Percentiles rank a stretch among this genome's conserved stretches.
phyloP scores from a whole-genome alignment of 768 basidiomycete genomes.

The Tylopilus plumbeoviolaceoides region DNA sequence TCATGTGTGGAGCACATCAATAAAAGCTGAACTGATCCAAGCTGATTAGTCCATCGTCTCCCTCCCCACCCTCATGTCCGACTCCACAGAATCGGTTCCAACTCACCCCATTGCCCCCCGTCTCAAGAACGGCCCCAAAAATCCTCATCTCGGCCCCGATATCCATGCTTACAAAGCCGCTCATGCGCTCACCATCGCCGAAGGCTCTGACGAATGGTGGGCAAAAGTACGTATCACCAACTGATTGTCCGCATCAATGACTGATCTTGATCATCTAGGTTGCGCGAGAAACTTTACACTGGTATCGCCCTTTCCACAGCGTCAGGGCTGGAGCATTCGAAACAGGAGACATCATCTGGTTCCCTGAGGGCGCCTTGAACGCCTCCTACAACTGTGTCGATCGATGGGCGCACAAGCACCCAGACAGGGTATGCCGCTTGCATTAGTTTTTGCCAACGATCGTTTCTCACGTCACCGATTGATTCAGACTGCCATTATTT shows the following conservation, averaged over 20 bases:
- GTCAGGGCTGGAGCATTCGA: constrained; percentile 81
- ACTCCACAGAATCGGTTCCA: constrained; percentile 29
- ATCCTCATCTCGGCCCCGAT: constrained; percentile 76
- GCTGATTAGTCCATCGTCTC: not conserved
- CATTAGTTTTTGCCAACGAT: not conserved
- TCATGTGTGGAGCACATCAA: constrained; percentile 2
- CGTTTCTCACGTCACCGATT: not conserved
- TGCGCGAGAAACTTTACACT: constrained; percentile 74
- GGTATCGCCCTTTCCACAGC: constrained; percentile 87
- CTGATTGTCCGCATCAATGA: not conserved
- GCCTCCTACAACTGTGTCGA: constrained; percentile 98
- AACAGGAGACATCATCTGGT: constrained; percentile 90
- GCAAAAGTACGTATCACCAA: constrained; percentile 48
- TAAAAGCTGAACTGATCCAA: constrained; percentile 13
- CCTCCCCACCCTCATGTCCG: constrained; percentile 37
- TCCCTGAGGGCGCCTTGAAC: constrained; percentile 91
- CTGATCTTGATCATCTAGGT: constrained; percentile 33
- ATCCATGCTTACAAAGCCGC: constrained; percentile 66
- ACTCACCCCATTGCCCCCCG: constrained; percentile 78
- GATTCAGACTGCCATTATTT: constrained; percentile 86
- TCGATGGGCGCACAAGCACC: constrained; percentile 89
- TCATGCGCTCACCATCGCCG: constrained; percentile 71
- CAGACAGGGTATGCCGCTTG: constrained; percentile 56
- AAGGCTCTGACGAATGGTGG: constrained; percentile 86
- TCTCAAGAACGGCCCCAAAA: constrained; percentile 56